Evolutionary conservation across 2,329 filamentous ascomycete species (phyloP).

Genomic region (Colletotrichum lupini): DNA sequence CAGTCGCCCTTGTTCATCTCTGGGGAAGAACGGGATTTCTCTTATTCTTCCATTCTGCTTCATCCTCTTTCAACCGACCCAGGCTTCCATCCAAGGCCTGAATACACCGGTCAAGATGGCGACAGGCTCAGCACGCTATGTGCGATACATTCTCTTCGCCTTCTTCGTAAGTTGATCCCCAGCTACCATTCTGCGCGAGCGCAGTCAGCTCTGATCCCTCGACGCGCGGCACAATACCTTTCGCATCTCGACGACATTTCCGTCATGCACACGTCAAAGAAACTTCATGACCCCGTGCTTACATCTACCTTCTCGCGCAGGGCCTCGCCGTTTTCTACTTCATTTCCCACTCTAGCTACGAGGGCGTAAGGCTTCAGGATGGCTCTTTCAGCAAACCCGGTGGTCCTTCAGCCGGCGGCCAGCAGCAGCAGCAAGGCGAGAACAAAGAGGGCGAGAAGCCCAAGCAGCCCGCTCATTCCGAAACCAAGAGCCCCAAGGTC

Average conservation of each 20-base stretch:
- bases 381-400: constrained; percentile 52
- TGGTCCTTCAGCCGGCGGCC: constrained; percentile 54
- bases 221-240: neutral
- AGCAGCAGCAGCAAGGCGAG: constrained; percentile 27
- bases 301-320: constrained; percentile 46
- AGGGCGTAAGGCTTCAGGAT: constrained; percentile 46
- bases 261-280: neutral
- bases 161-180: constrained; percentile 74
- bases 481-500: constrained; percentile 39
- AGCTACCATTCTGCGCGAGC: neutral
- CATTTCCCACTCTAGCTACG: constrained; percentile 71
- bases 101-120: constrained; percentile 59
- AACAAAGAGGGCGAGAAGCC: constrained; percentile 17
- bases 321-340: constrained; percentile 83
- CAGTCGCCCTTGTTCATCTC: neutral
- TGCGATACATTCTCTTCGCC: constrained; percentile 83
- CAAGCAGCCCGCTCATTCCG: constrained; percentile 38
- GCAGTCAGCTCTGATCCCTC: neutral
- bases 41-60: neutral
- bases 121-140: constrained; percentile 78
- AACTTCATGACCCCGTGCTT: constrained; percentile 21
- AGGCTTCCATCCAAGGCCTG: constrained; percentile 16
- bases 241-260: neutral
- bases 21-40: neutral
- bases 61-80: neutral